These are phyloP conservation scores for Pseudopyrenochaeta lycopersici DNA, from an alignment of 2,329 filamentous ascomycete genomes.

Conservation along the genomic window DNA sequence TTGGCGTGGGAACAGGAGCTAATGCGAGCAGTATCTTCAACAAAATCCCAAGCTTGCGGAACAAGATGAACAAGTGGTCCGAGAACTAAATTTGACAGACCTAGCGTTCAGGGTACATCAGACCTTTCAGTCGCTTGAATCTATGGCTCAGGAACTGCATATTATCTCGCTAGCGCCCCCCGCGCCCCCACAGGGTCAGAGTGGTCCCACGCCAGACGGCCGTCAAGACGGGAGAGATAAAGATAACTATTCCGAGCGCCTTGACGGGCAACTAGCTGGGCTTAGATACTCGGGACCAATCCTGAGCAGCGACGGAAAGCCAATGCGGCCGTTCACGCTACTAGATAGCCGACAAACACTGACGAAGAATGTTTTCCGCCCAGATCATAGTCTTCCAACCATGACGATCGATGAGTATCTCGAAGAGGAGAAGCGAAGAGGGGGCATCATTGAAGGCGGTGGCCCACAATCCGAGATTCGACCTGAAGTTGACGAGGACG, in stretches of 20 bases:
- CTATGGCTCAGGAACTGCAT: constrained; percentile 82
- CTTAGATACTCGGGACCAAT: constrained; percentile 71
- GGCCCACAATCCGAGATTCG: constrained; percentile 75
- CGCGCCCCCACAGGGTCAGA: constrained; percentile 53
- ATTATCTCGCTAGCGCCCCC: constrained; percentile 79
- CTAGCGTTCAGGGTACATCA: constrained; percentile 78
- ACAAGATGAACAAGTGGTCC: constrained; percentile 84
- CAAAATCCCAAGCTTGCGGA: constrained; percentile 68
- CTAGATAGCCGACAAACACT: constrained; percentile 79
- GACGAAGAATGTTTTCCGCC: constrained; percentile 82
- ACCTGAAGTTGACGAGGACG: constrained; percentile 85
- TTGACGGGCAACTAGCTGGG: constrained; percentile 66
- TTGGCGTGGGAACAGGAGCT: constrained; percentile 15
- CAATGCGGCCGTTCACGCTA: constrained; percentile 89
- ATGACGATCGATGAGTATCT: constrained; percentile 99
- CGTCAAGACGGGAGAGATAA: constrained; percentile 57
- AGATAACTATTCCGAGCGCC: constrained; percentile 73
- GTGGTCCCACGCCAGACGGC: constrained; percentile 52
- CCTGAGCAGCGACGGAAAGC: constrained; percentile 80
- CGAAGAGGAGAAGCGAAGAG: constrained; percentile 84
- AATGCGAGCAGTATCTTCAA: constrained; percentile 61
- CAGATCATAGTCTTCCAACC: constrained; percentile 92
- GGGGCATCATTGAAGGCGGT: constrained; percentile 90
- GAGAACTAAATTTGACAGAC: constrained; percentile 80
- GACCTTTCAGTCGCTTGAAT: constrained; percentile 87